These are phyloP conservation scores for Suillus weaverae DNA, from an alignment of 768 basidiomycete species.

Conservation along the genomic window DNA sequence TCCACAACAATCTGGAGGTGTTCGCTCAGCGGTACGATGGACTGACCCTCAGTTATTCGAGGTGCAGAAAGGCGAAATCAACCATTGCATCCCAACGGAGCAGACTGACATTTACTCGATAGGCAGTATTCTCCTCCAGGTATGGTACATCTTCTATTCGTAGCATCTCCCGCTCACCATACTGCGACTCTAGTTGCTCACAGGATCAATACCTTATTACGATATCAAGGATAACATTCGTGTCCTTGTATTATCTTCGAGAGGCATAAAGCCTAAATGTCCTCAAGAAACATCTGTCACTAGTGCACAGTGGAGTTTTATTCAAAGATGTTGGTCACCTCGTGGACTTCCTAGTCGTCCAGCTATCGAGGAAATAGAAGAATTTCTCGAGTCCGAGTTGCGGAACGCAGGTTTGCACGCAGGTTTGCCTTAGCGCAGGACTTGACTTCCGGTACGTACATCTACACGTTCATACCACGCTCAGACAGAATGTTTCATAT, in stretches of 20 bases:
- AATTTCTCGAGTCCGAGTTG: slow-evolving; percentile 1
- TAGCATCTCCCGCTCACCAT: not conserved
- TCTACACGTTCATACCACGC: not conserved
- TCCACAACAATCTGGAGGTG: not conserved
- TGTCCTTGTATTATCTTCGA: slow-evolving; percentile 4
- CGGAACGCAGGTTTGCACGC: not conserved
- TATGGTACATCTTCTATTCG: not conserved
- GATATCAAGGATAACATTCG: not conserved
- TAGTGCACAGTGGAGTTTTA: slow-evolving; percentile 5
- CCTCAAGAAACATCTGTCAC: not conserved
- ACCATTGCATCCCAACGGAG: not conserved
- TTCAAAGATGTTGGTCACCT: slow-evolving; percentile 11
- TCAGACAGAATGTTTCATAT: not conserved
- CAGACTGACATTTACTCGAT: slow-evolving; percentile 10
- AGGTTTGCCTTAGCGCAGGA: not conserved
- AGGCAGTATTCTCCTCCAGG: slow-evolving; percentile 9
- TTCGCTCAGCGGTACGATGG: slow-evolving; percentile 7
- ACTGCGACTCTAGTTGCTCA: slow-evolving; percentile 2
- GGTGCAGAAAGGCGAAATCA: not conserved
- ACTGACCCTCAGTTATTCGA: slow-evolving; percentile 8
- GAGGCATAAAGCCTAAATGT: not conserved
- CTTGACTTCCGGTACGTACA: not conserved
- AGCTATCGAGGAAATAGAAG: slow-evolving; percentile 5
- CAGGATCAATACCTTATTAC: slow-evolving; percentile 8
- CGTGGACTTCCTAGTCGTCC: not conserved